Percentiles rank a stretch among this genome's conserved stretches.
phyloP scores from a whole-genome alignment of 371 early-diverging fungal genomes.

The Syncephalis plumigaleata region DNA sequence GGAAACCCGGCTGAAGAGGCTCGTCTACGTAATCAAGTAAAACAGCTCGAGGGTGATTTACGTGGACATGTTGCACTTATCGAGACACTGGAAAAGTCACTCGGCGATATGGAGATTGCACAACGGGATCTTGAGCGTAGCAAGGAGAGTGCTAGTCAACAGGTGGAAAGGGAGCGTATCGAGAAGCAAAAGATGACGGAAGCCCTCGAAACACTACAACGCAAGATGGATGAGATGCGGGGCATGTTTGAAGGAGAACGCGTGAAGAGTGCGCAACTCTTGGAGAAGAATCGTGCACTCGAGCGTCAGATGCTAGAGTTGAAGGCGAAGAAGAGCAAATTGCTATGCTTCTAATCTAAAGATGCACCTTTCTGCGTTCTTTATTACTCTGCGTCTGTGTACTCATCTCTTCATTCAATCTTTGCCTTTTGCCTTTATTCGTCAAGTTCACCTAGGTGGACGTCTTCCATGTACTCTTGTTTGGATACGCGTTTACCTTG shows the following conservation, averaged over 20 bases:
- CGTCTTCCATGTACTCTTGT: no score
- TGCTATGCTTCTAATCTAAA: background rate
- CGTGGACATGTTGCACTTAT: background rate
- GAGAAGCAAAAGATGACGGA: background rate
- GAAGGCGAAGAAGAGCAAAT: background rate
- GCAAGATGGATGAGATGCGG: background rate
- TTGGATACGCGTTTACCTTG: no score
- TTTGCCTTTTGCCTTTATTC: no score
- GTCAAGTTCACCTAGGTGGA: no score
- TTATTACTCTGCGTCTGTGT: background rate
- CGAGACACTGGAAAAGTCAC: background rate
- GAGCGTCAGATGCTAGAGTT: background rate
- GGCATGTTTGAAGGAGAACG: background rate
- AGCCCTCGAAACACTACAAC: background rate
- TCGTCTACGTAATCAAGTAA: background rate
- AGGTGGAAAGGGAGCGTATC: background rate
- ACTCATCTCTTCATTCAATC: no score
- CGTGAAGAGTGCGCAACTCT: background rate
- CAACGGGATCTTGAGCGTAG: background rate
- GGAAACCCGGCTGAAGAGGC: background rate
- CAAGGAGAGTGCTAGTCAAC: background rate
- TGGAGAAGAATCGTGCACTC: background rate
- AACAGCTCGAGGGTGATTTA: background rate
- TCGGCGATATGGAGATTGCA: background rate
- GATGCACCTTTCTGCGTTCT: background rate